Evolutionary conservation across 2,329 filamentous ascomycete species (phyloP).

Genomic region (Pyricularia pennisetigena): DNA sequence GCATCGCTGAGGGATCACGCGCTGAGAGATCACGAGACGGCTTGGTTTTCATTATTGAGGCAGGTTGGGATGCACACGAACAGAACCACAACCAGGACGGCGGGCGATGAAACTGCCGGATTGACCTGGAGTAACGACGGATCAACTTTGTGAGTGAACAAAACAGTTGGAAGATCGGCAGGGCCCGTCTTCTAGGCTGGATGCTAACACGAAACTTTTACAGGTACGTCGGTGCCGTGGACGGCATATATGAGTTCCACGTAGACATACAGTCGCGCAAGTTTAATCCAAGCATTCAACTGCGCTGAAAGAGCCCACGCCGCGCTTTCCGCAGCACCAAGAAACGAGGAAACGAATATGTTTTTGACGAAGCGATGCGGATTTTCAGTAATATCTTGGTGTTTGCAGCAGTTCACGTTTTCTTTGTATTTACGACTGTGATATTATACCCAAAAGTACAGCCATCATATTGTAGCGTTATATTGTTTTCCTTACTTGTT

Average conservation of each 20-base stretch:
- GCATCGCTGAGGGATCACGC: conserved; percentile 5
- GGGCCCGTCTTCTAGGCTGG: not conserved
- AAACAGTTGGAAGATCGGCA: conserved; percentile 7
- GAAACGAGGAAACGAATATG: conserved; percentile 1
- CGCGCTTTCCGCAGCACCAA: not conserved
- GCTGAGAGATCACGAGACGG: conserved; percentile 4
- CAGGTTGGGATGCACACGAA: conserved; percentile 21
- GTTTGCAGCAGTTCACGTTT: not conserved
- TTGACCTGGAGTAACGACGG: conserved; percentile 54
- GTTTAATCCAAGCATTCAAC: conserved; percentile 42
- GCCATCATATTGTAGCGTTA: not conserved
- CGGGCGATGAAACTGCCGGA: conserved; percentile 48
- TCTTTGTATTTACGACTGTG: not conserved
- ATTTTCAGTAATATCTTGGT: not conserved
- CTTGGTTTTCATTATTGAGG: conserved; percentile 20
- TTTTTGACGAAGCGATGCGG: not conserved
- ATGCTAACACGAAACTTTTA: not conserved
- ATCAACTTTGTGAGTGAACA: conserved; percentile 39
- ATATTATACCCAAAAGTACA: not conserved
- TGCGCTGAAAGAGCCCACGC: conserved; percentile 28
- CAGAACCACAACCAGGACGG: conserved; percentile 8
- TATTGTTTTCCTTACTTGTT: not conserved
- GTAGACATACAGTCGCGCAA: conserved; percentile 55
- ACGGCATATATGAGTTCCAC: conserved; percentile 66
- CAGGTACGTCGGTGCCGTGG: conserved; percentile 56